Evolutionary conservation across 2,329 filamentous ascomycete species (phyloP).

Genomic region (Ramularia endophylla): DNA sequence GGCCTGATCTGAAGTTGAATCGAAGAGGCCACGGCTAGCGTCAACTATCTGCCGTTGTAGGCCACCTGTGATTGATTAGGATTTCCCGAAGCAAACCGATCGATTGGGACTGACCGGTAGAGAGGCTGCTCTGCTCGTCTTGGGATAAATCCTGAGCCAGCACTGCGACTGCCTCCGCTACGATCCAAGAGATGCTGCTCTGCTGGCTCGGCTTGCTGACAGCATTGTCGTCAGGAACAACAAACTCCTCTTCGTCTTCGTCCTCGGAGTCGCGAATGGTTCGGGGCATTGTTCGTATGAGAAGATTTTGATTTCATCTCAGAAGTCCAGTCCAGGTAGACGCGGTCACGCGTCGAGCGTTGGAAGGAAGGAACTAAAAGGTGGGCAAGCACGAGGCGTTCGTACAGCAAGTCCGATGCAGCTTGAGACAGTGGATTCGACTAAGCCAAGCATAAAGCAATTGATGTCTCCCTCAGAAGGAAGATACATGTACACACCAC

Average conservation of each 20-base stretch:
- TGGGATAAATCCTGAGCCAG: background rate
- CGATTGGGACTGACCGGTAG: slow-evolving; percentile 8
- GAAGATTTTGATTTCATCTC: no score
- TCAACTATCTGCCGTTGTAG: slow-evolving; percentile 19
- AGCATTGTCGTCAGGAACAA: background rate
- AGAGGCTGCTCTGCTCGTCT: slow-evolving; percentile 11
- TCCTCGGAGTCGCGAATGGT: slow-evolving; percentile 7
- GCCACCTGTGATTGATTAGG: slow-evolving; percentile 14
- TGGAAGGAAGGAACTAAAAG: slow-evolving; percentile 1
- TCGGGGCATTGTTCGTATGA: slow-evolving; percentile 6
- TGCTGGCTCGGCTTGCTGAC: slow-evolving; percentile 3
- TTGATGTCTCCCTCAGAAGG: no score
- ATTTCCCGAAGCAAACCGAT: background rate
- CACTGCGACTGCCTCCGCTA: background rate
- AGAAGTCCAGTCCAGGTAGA: background rate
- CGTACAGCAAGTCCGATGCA: no score
- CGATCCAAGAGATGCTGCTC: slow-evolving; percentile 5
- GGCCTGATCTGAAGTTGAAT: slow-evolving; percentile 6
- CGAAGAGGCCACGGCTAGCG: slow-evolving; percentile 22
- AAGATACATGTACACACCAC: no score
- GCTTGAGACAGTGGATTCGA: no score
- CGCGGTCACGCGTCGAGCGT: background rate
- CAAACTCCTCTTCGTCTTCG: slow-evolving; percentile 8
- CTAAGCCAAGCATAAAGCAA: no score
- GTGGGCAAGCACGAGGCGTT: no score